phyloP scores from a whole-genome alignment of 176 grass and related monocot species.

The Phoenix roebelenii region DNA sequence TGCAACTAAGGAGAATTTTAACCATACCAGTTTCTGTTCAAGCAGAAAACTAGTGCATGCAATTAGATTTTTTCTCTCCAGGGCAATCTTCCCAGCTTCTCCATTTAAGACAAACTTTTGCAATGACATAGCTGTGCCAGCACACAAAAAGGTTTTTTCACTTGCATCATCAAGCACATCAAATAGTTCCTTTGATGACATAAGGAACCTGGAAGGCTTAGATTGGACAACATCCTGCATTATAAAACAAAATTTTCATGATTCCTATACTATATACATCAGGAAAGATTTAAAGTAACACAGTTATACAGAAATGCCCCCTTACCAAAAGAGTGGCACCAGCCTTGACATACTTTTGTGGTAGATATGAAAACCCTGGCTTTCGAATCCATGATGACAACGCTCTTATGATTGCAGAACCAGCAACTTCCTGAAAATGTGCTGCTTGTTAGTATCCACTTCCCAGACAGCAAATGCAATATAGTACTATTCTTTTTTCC shows the following conservation, averaged over 20 bases:
- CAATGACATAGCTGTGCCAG: conserved; percentile 12
- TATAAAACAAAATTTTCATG: neutral
- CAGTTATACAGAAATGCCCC: neutral
- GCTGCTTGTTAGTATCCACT: neutral
- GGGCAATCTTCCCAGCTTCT: conserved; percentile 5
- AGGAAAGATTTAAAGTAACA: neutral
- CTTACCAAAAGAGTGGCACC: conserved; percentile 14
- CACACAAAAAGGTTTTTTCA: conserved; percentile 8
- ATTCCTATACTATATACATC: too few relatives aligned
- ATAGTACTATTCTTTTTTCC: too few relatives aligned
- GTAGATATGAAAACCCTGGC: conserved; percentile 6
- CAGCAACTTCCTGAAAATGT: conserved; percentile 3
- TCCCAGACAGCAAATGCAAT: too few relatives aligned
- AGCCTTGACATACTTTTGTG: conserved; percentile 9
- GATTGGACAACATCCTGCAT: conserved; percentile 6
- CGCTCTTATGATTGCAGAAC: neutral
- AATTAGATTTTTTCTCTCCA: conserved; percentile 11
- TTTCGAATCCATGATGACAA: conserved; percentile 3
- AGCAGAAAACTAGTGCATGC: conserved; percentile 15
- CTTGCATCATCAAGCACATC: conserved; percentile 15
- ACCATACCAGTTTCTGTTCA: conserved; percentile 16
- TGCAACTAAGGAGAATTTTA: neutral
- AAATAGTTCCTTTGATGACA: conserved; percentile 12
- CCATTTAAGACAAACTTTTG: conserved; percentile 17
- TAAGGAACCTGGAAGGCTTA: conserved; percentile 6